Evolutionary conservation across 2,329 filamentous ascomycete species (phyloP).

Genomic region (Botrytis cinerea): DNA sequence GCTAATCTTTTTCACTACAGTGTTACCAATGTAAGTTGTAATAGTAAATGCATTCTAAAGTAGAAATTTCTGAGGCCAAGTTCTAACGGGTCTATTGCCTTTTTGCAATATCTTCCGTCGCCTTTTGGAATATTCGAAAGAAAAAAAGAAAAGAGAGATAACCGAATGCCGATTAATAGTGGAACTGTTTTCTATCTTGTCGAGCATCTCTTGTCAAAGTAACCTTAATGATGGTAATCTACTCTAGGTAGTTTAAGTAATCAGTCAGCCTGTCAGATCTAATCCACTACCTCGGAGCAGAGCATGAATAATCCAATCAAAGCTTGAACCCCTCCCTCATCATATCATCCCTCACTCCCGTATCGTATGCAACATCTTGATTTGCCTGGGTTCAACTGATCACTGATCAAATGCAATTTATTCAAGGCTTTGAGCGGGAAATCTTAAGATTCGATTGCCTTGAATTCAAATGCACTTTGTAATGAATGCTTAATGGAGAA

Average conservation of each 20-base stretch:
- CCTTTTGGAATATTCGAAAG: background rate
- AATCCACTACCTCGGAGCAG: slow-evolving; percentile 3
- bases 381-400: slow-evolving; percentile 9
- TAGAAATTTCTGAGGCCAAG: background rate
- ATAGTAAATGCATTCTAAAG: background rate
- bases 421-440: slow-evolving; percentile 15
- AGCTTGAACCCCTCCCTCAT: slow-evolving; percentile 17
- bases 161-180: slow-evolving; percentile 3
- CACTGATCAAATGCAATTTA: slow-evolving; percentile 12
- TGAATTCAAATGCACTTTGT: background rate
- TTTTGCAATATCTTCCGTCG: background rate
- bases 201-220: background rate
- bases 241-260: background rate
- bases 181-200: slow-evolving; percentile 9
- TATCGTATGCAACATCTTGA: slow-evolving; percentile 9
- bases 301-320: slow-evolving; percentile 21
- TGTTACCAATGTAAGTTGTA: background rate
- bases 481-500: slow-evolving; percentile 1
- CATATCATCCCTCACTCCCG: slow-evolving; percentile 11
- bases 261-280: slow-evolving; percentile 14
- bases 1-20: background rate
- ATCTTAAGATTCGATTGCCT: slow-evolving; percentile 8
- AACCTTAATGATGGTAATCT: slow-evolving; percentile 10
- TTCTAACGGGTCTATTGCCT: background rate
- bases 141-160: slow-evolving; percentile 2